phyloP scores from a whole-genome alignment of 169 alveolate genomes.

The Babesia gibsoni region DNA sequence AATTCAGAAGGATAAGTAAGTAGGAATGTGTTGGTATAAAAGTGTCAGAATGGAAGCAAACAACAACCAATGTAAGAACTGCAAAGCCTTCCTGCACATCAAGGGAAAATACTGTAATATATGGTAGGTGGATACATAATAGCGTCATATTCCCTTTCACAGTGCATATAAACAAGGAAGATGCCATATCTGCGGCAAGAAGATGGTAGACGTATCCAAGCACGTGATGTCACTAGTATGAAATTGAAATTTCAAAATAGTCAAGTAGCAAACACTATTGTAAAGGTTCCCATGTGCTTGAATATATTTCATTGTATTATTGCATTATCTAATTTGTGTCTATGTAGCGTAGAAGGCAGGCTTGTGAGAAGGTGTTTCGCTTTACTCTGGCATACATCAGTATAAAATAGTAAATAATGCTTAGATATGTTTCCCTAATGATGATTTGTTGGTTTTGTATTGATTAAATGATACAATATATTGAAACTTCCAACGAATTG shows the following conservation, averaged over 20 bases:
- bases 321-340: too few species aligned
- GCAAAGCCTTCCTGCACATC: slow-evolving; percentile 71
- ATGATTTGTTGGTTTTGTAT: too few species aligned
- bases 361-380: too few species aligned
- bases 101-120: slow-evolving; percentile 74
- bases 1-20: slow-evolving; percentile 66
- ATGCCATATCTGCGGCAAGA: slow-evolving; percentile 77
- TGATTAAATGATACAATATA: too few species aligned
- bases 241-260: slow-evolving; percentile 59
- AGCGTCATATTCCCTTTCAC: neutral
- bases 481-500: too few species aligned
- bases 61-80: slow-evolving; percentile 71
- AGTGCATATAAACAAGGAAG: slow-evolving; percentile 76
- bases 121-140: slow-evolving; percentile 56
- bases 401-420: too few species aligned
- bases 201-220: slow-evolving; percentile 70
- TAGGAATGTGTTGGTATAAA: neutral
- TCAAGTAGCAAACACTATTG: too few species aligned
- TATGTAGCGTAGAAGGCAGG: too few species aligned
- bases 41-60: slow-evolving; percentile 62
- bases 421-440: too few species aligned
- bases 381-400: too few species aligned
- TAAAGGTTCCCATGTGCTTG: too few species aligned
- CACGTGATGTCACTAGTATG: slow-evolving; percentile 73
- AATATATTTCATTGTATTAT: too few species aligned